Base-by-base conservation (phyloP, 2,329 filamentous ascomycete genomes). In the Claviceps paspali region DNA sequence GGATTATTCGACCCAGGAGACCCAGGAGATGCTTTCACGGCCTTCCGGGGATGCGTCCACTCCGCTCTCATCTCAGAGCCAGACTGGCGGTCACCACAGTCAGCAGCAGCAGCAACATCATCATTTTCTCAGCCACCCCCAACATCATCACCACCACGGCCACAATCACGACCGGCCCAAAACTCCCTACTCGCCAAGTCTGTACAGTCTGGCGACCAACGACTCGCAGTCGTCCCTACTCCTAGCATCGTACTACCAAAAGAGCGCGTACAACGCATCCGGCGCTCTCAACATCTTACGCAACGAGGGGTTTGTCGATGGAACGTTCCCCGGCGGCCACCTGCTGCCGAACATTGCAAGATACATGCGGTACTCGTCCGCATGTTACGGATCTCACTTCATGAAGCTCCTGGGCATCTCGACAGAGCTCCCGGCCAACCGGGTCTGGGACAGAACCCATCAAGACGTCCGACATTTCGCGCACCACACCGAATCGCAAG, bases 351-450 rank as follows among this genome's bases (percentile, higher is more conserved):
- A 78, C 47, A 71, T 79, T 18, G 69, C 68, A 3, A 63, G 76
- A 26, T 80, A 78, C 43, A 76, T 79, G 60, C 66, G 72, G 3
- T 80, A 77, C 47, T 74, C 76, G 1, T 79, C 76, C 2, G 76
- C 76, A 1, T 73, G 73, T 0, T 80, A 81, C 39, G 76, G 76
- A 0, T 73, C 72, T 1, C 66, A 67, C 32, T 79, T 80, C 41
- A 61, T 80, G 33, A 69, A 70, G 38, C 61, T 78, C 17, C 64
- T 79, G 60, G 74, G 75, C 2, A 76, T 80, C 21, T 64, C 64
- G 0, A 67, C 68, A 43, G 54, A 70, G 32, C 55, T 68, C 52
- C 60, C 66, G 2, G 49, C 57, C 2, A 39, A 64, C 9, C 57
- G 57, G 21, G 55, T 56, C 12, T 50, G 59, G 38, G 63, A 70